phyloP scores from a whole-genome alignment of 2,329 filamentous ascomycete species.

The Penicillium sp. region DNA sequence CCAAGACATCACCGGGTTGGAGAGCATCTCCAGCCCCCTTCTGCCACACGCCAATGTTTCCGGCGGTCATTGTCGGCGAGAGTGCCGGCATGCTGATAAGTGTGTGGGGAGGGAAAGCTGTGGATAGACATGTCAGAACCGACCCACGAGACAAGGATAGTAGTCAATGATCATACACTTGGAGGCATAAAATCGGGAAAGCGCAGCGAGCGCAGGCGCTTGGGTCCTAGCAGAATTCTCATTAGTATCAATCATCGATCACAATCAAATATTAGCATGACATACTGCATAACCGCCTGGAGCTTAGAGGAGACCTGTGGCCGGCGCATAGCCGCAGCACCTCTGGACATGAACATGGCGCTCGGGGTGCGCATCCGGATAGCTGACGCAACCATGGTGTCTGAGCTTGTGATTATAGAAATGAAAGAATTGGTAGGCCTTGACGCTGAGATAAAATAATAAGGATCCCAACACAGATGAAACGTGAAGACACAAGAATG shows the following conservation, averaged over 20 bases:
- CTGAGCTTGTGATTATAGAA: slow-evolving; percentile 25
- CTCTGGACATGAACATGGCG: slow-evolving; percentile 44
- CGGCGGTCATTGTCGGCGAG: slow-evolving; percentile 94
- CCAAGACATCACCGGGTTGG: slow-evolving; percentile 87
- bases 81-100: slow-evolving; percentile 97
- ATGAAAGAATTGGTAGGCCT: slow-evolving; percentile 24
- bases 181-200: slow-evolving; percentile 67
- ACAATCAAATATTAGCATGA: slow-evolving; percentile 1
- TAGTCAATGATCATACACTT: slow-evolving; percentile 55
- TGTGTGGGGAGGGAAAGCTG: slow-evolving; percentile 92
- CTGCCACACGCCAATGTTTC: slow-evolving; percentile 96
- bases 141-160: slow-evolving; percentile 9
- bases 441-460: slow-evolving; percentile 20
- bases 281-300: slow-evolving; percentile 45
- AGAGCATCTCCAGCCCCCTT: slow-evolving; percentile 92
- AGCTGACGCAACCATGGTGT: slow-evolving; percentile 56
- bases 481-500: slow-evolving; percentile 26
- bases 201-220: slow-evolving; percentile 57
- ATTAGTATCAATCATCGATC: slow-evolving; percentile 23
- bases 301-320: slow-evolving; percentile 46
- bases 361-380: slow-evolving; percentile 47
- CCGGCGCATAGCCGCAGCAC: slow-evolving; percentile 46
- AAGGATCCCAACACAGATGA: slow-evolving; percentile 18
- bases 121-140: slow-evolving; percentile 24
- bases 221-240: slow-evolving; percentile 33